A percentile compares a stretch with the other conserved stretches of the same genome.
These are phyloP conservation scores for Hypholoma fasciculare DNA, from an alignment of 768 basidiomycete species.

Conservation along the genomic window DNA sequence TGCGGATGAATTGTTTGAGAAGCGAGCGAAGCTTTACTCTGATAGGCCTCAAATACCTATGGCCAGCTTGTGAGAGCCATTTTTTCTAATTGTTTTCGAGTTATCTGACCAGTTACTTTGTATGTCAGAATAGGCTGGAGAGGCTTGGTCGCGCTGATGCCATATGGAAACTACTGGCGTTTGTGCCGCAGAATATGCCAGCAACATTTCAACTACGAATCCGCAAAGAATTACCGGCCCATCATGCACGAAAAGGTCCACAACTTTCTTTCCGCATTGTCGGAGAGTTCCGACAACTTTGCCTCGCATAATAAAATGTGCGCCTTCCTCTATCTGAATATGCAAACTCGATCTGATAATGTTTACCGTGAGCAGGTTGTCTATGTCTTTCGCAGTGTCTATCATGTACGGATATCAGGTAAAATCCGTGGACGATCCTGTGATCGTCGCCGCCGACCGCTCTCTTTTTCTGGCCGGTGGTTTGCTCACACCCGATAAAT, in stretches of 20 bases:
- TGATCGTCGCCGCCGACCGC: constrained; percentile 6
- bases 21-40: constrained; percentile 44
- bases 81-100: too few species aligned
- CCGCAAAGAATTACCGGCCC: constrained; percentile 22
- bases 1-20: constrained; percentile 33
- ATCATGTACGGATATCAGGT: constrained; percentile 19
- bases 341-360: neutral
- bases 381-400: constrained; percentile 10
- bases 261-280: constrained; percentile 27
- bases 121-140: constrained; percentile 31
- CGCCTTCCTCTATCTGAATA: constrained; percentile 2
- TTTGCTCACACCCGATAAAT: constrained; percentile 5
- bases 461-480: neutral
- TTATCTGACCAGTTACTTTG: constrained; percentile 2
- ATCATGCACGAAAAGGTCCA: constrained; percentile 28
- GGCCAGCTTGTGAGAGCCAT: constrained; percentile 3
- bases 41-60: constrained; percentile 37
- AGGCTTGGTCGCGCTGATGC: constrained; percentile 31
- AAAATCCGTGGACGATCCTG: constrained; percentile 12
- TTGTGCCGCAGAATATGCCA: constrained; percentile 36
- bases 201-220: constrained; percentile 30
- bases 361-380: constrained; percentile 5
- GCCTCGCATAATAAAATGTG: constrained; percentile 15
- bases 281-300: constrained; percentile 11
- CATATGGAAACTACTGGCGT: constrained; percentile 37